A percentile compares a stretch with the other conserved stretches of the same genome.
These are phyloP conservation scores for Aspergillus ochraceoroseus DNA, from an alignment of 2,329 filamentous ascomycete genomes.

Conservation along the genomic window DNA sequence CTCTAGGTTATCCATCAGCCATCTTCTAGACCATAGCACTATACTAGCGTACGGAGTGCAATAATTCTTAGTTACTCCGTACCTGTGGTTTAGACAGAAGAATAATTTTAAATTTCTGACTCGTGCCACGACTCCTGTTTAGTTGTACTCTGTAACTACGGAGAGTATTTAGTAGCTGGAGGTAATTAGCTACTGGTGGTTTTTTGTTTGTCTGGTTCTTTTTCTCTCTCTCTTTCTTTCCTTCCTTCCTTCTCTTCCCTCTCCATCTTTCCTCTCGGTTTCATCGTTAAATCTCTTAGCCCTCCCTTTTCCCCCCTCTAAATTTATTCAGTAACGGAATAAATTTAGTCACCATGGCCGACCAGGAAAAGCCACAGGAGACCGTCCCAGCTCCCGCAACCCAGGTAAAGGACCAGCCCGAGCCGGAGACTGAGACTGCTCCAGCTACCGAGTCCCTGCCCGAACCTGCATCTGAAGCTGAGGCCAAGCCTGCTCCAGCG, in stretches of 20 bases:
- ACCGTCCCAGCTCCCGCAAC: constrained; percentile 1
- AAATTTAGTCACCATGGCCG: constrained; percentile 10
- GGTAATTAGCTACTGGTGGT: too few relatives aligned
- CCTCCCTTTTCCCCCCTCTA: constrained; percentile 1
- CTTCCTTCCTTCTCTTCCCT: neutral
- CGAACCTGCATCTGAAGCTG: constrained; percentile 7
- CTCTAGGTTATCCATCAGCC: too few relatives aligned
- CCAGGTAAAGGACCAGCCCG: constrained; percentile 1
- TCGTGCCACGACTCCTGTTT: too few relatives aligned
- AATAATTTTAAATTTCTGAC: too few relatives aligned
- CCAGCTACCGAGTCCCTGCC: constrained; percentile 5
- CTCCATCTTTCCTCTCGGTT: neutral
- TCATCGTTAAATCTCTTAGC: neutral
- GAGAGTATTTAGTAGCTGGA: too few relatives aligned
- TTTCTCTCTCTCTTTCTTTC: constrained; percentile 2
- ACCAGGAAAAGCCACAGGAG: constrained; percentile 12
- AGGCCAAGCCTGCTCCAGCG: constrained; percentile 1
- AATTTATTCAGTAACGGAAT: neutral
- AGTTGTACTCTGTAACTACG: too few relatives aligned
- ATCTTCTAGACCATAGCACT: too few relatives aligned
- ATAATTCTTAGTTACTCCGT: too few relatives aligned
- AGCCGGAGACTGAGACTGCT: neutral
- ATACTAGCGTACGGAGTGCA: too few relatives aligned
- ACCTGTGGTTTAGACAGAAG: too few relatives aligned
- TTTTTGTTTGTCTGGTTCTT: constrained; percentile 5